Percentiles rank a stretch among this genome's conserved stretches.
Conservation (phyloP, 2,329 filamentous ascomycete genomes). For the Chaetomiaceae sp. region DNA sequence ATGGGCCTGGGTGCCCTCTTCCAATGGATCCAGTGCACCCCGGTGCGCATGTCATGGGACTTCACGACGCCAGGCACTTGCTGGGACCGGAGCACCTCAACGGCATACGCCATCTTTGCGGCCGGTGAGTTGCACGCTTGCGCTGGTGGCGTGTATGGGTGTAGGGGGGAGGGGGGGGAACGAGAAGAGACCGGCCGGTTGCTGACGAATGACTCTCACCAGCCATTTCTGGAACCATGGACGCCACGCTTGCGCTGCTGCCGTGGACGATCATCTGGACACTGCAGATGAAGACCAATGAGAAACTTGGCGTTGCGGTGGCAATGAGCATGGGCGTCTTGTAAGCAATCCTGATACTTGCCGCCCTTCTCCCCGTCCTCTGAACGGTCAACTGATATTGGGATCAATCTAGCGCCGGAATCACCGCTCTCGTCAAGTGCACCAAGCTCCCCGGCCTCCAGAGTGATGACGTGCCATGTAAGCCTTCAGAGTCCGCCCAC, state of each 20-base stretch:
- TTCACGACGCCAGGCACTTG: conserved; percentile 19
- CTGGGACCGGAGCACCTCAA: conserved; percentile 20
- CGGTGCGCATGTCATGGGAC: conserved; percentile 24
- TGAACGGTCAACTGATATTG: no score
- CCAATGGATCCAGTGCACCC: conserved; percentile 25
- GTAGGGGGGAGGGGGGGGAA: no score
- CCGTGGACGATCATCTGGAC: conserved; percentile 28
- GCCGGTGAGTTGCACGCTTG: conserved; percentile 23
- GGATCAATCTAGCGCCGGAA: no score
- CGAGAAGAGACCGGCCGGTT: no score
- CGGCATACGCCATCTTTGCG: conserved; percentile 24
- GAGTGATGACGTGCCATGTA: background rate
- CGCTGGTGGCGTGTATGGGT: no score
- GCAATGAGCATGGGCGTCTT: conserved; percentile 31
- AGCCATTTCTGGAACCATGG: no score
- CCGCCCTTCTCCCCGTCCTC: background rate
- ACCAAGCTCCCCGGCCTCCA: no score
- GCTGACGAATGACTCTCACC: no score
- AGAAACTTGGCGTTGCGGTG: conserved; percentile 27
- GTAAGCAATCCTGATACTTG: conserved; percentile 17
- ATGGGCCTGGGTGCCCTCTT: conserved; percentile 25
- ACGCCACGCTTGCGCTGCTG: conserved; percentile 22
- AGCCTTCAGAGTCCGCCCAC: no score
- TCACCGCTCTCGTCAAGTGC: no score
- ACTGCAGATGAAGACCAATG: conserved; percentile 27